Evolutionary conservation across 495 filamentous ascomycete genomes (phyloP), one percentile per base, ranked within the genome.

Genomic region (Hypoxylon lenormandii): DNA sequence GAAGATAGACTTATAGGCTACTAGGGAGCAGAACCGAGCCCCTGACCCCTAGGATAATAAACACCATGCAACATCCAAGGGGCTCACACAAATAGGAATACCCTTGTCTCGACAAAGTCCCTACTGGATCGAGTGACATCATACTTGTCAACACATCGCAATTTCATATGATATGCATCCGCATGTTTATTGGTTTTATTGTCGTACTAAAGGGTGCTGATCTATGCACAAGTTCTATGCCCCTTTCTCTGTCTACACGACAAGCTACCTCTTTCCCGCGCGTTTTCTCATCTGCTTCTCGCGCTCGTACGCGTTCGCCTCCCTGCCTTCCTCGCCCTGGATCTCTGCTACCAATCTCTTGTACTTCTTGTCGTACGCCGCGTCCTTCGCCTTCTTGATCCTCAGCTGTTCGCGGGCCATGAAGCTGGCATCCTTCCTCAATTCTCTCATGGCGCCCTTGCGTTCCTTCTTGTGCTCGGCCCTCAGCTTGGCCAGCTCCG

Each of bases 401-500:
- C 85, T 83, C 74, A 99, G 80, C 76, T 90, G 88, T 85, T 97
- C 93, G 69, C 93, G 84, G 33, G 92, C 92, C 78, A 98, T 86
- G 74, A 98, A 97, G 74, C 88, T 90, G 45, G 91, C 91, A 75
- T 98, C 95, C 83, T 97, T 97, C 74, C 95, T 85, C 73, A 99
- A 82, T 79, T 98, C 95, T 64, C 95, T 86, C 82, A 98, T 85
- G 19, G 95, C 95, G 11, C 93, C 95, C 86, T 99, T 99, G 77
- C 85, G 85, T 84, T 99, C 95, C 72, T 89, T 87, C 87, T 97
- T 97, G 86, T 92, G 88, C 81, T 99, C 94, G 47, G 89, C 88
- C 79, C 86, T 88, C 72, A 99, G 83, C 72, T 92, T 93, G 68
- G 86, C 87, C 47, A 87, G 67, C 64, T 96, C 92, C n/a, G 89